phyloP scores from a whole-genome alignment of 2,329 filamentous ascomycete species.

The Alternaria sp. region DNA sequence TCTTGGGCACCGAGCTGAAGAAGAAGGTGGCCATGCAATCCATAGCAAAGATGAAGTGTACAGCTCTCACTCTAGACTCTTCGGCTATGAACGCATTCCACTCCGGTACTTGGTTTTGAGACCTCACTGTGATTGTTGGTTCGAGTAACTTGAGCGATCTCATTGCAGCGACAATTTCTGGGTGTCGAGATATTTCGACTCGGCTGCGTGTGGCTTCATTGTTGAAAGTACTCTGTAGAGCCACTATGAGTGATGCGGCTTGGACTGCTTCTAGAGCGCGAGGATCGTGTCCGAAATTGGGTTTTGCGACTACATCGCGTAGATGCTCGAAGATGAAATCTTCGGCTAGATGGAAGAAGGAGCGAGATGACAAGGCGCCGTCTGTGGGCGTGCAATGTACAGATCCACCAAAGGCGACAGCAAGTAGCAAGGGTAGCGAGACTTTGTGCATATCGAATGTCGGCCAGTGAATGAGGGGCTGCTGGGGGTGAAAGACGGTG shows the following conservation, averaged over 20 bases:
- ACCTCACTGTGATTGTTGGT: not conserved
- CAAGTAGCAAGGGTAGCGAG: conserved; percentile 48
- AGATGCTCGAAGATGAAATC: conserved; percentile 16
- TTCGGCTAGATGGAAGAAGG: conserved; percentile 18
- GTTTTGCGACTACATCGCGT: not conserved
- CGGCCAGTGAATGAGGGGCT: conserved; percentile 51
- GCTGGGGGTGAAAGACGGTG: conserved; percentile 54
- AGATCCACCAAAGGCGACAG: conserved; percentile 51
- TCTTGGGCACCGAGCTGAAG: conserved; percentile 16
- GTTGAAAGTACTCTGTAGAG: conserved; percentile 14
- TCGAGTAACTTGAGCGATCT: conserved; percentile 1
- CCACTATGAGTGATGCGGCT: conserved; percentile 13
- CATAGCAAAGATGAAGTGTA: not conserved
- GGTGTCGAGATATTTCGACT: conserved; percentile 4
- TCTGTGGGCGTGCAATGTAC: conserved; percentile 12
- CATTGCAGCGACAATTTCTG: conserved; percentile 12
- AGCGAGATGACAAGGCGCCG: conserved; percentile 10
- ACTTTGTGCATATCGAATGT: conserved; percentile 50
- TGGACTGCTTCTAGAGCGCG: conserved; percentile 10
- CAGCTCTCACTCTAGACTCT: conserved; percentile 15
- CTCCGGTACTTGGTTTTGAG: not conserved
- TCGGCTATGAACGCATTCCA: conserved; percentile 17
- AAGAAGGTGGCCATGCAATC: conserved; percentile 16
- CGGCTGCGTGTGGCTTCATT: conserved; percentile 8
- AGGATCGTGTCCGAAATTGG: not conserved